These are phyloP conservation scores for Xanthoconium stramineum DNA, from an alignment of 768 basidiomycete species.

Conservation along the genomic window DNA sequence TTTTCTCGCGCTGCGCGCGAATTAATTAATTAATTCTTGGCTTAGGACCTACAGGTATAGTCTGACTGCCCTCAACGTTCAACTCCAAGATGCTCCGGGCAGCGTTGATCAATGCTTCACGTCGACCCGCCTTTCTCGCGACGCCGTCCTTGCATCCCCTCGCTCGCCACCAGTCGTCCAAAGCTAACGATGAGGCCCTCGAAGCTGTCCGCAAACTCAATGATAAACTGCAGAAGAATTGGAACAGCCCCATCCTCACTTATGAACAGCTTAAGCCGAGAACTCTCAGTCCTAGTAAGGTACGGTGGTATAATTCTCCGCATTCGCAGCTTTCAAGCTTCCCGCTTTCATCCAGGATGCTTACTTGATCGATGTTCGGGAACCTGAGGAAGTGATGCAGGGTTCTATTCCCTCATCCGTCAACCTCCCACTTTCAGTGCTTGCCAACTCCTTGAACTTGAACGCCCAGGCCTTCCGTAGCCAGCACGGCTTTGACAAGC, in stretches of 20 bases:
- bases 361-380: slow-evolving; percentile 87
- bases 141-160: slow-evolving; percentile 14
- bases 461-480: slow-evolving; percentile 52
- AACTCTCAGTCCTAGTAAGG: slow-evolving; percentile 71
- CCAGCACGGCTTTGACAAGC: slow-evolving; percentile 74
- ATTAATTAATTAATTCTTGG: no score
- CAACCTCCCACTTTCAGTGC: slow-evolving; percentile 80
- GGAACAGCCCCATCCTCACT: slow-evolving; percentile 67
- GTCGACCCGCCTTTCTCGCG: slow-evolving; percentile 9
- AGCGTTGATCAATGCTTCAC: slow-evolving; percentile 13
- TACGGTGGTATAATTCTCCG: slow-evolving; percentile 30
- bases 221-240: slow-evolving; percentile 56
- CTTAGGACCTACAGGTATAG: no score
- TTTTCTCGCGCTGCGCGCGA: no score
- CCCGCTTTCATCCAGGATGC: slow-evolving; percentile 44
- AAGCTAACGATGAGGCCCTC: slow-evolving; percentile 20
- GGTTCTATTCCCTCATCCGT: slow-evolving; percentile 93
- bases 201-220: slow-evolving; percentile 32
- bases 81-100: slow-evolving; percentile 23
- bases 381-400: slow-evolving; percentile 86
- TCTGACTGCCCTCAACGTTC: no score
- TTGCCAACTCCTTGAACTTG: slow-evolving; percentile 64
- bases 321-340: slow-evolving; percentile 8
- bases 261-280: slow-evolving; percentile 83
- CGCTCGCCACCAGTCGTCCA: slow-evolving; percentile 36